Conservation (phyloP, 345 rosid genomes). For the Salix brachista region DNA sequence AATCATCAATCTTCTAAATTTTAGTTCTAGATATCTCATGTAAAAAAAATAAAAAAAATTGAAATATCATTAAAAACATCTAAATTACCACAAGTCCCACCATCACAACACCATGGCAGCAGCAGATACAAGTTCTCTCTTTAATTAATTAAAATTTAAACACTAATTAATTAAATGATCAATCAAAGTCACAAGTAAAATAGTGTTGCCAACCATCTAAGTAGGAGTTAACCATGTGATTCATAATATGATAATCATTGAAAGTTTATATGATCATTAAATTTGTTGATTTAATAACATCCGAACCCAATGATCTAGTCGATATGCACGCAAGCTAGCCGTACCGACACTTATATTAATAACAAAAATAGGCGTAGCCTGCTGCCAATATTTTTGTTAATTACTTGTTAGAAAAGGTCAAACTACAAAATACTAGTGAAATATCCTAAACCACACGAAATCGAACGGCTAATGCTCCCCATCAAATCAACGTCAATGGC, state of each 20-base stretch:
- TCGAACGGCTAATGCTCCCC: constrained; percentile 24
- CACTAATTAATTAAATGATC: not conserved
- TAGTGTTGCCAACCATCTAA: not conserved
- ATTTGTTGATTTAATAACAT: too few species aligned
- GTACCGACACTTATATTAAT: too few species aligned
- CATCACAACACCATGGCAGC: not conserved
- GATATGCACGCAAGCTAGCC: rapidly evolving
- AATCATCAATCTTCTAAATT: too few species aligned
- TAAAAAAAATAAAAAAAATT: too few species aligned
- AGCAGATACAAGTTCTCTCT: not conserved
- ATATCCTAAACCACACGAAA: constrained; percentile 8
- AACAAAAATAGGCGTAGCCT: too few species aligned
- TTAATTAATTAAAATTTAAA: not conserved
- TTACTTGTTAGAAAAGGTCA: constrained; percentile 19
- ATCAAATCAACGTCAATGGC: constrained; percentile 7
- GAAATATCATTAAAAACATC: too few species aligned
- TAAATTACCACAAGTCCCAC: not conserved
- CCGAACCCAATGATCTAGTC: rapidly evolving
- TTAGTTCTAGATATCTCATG: not conserved
- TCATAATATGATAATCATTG: too few species aligned
- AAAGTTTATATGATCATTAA: too few species aligned
- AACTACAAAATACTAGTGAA: not conserved
- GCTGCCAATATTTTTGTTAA: too few species aligned
- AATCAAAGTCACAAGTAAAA: not conserved
- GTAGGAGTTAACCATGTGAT: too few species aligned